These are phyloP conservation scores for Chlamydomonas incerta DNA, from an alignment of 139 green algal genomes.

Conservation along the genomic window DNA sequence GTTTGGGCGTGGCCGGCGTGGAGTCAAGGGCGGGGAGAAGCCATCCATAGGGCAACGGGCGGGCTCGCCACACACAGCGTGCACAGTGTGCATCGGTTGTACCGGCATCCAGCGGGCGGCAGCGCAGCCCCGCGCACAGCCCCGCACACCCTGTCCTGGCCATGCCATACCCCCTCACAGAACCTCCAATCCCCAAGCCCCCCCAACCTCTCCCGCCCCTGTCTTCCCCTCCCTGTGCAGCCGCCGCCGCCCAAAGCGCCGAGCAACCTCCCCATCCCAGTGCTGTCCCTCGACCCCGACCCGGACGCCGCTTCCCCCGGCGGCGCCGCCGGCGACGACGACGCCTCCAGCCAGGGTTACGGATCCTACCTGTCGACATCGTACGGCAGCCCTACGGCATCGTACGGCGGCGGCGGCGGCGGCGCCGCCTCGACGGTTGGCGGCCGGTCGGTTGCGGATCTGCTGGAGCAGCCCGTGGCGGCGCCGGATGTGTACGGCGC, in stretches of 20 bases:
- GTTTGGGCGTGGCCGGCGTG: no score
- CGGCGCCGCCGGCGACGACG: not conserved
- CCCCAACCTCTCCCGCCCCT: not conserved
- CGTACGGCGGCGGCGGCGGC: not conserved
- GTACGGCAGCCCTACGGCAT: not conserved
- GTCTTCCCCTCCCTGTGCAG: not conserved
- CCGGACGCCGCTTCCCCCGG: no score
- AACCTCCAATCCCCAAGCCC: no score
- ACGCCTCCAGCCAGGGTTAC: not conserved
- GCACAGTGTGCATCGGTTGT: no score
- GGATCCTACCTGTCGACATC: no score
- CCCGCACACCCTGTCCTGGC: no score
- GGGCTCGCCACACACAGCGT: no score
- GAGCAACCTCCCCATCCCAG: not conserved
- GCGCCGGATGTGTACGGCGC: not conserved
- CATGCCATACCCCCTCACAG: no score
- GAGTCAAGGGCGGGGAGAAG: no score
- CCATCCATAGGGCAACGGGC: no score
- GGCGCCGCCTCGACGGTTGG: not conserved
- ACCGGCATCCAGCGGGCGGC: no score
- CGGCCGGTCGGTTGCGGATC: not conserved
- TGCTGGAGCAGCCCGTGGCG: not conserved
- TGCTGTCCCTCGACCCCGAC: not conserved
- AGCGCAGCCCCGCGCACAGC: no score
- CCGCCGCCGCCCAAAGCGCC: conserved; percentile 1